These are phyloP conservation scores for Penicillium sp. DNA, from an alignment of 2,329 filamentous ascomycete species.

Conservation along the genomic window DNA sequence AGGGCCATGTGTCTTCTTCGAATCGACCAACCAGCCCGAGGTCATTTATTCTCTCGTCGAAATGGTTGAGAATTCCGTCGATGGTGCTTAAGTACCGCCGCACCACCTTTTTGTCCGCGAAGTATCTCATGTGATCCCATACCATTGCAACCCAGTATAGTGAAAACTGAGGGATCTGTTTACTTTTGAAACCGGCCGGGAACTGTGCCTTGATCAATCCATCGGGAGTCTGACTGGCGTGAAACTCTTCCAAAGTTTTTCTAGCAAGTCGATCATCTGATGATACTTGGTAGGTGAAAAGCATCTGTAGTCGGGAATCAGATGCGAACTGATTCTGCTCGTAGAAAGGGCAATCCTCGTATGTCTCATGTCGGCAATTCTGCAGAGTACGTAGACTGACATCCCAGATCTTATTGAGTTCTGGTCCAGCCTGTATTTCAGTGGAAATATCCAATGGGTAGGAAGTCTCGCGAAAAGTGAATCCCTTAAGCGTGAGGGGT, in stretches of 20 bases:
- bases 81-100: slow-evolving; percentile 10
- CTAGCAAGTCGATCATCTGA: slow-evolving; percentile 25
- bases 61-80: slow-evolving; percentile 14
- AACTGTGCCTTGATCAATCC: slow-evolving; percentile 26
- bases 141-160: slow-evolving; percentile 29
- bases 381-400: slow-evolving; percentile 24
- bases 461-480: slow-evolving; percentile 9
- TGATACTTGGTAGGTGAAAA: slow-evolving; percentile 29
- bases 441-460: slow-evolving; percentile 15
- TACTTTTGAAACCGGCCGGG: slow-evolving; percentile 17
- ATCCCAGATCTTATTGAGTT: slow-evolving; percentile 24
- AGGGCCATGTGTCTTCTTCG: slow-evolving; percentile 25
- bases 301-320: slow-evolving; percentile 24
- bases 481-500: slow-evolving; percentile 1
- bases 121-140: slow-evolving; percentile 26
- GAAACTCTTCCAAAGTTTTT: slow-evolving; percentile 26
- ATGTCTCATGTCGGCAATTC: slow-evolving; percentile 31
- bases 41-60: slow-evolving; percentile 7
- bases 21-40: slow-evolving; percentile 15
- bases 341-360: slow-evolving; percentile 32
- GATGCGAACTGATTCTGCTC: slow-evolving; percentile 31
- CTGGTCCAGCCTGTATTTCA: slow-evolving; percentile 6
- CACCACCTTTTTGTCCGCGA: slow-evolving; percentile 16
- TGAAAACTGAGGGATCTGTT: slow-evolving; percentile 29
- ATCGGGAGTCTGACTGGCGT: slow-evolving; percentile 22